These are phyloP conservation scores for Fusarium pseudocircinatum DNA, from an alignment of 2,329 filamentous ascomycete genomes.

Conservation along the genomic window DNA sequence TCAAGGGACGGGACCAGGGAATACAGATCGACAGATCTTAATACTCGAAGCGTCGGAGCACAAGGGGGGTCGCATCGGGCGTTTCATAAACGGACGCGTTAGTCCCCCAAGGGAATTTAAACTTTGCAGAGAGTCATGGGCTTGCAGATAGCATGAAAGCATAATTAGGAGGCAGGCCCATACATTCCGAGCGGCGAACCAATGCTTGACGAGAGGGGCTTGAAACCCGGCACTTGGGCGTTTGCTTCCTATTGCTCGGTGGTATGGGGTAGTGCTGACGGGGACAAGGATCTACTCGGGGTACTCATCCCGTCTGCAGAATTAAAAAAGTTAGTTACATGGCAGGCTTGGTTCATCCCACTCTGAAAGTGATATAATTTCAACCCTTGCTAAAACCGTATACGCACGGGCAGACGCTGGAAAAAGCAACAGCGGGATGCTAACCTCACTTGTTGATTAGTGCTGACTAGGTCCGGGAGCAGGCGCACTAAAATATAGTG, in stretches of 20 bases:
- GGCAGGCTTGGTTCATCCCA: background rate
- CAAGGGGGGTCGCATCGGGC: background rate
- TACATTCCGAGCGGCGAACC: background rate
- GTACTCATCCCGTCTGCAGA: background rate
- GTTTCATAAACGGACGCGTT: constrained; percentile 4
- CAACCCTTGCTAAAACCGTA: background rate
- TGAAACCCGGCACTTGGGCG: background rate
- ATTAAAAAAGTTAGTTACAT: too few relatives aligned
- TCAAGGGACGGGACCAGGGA: background rate
- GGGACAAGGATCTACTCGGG: background rate
- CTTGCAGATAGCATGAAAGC: background rate
- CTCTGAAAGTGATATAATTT: background rate
- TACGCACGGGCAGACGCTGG: background rate
- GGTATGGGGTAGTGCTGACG: background rate
- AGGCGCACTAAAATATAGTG: background rate
- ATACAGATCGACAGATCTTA: background rate
- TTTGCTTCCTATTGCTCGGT: background rate
- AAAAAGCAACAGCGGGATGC: background rate
- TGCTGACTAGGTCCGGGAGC: background rate
- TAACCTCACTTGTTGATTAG: background rate
- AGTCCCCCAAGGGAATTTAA: background rate
- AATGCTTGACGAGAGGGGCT: background rate
- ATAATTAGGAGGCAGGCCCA: background rate
- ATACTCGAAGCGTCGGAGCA: background rate
- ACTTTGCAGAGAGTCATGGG: background rate